Percentiles rank a stretch among this genome's conserved stretches.
phyloP scores from a whole-genome alignment of 2,329 filamentous ascomycete genomes.

The Raffaelea ambrosiae region DNA sequence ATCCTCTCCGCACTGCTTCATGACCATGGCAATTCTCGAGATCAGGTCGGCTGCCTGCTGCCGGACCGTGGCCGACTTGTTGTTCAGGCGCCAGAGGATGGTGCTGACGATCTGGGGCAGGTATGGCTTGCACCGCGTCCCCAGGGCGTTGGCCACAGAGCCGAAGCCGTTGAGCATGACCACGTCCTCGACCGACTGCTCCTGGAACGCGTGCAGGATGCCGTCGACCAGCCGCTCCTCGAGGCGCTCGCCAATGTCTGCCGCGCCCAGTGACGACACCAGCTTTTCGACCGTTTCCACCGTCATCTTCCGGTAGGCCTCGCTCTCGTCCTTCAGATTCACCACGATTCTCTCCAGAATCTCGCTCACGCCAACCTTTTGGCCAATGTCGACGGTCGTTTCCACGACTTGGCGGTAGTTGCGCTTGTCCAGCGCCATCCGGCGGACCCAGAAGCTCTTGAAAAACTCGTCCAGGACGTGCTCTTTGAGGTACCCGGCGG shows the following conservation, averaged over 20 bases:
- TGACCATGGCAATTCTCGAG: constrained; percentile 93
- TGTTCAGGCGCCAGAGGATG: constrained; percentile 93
- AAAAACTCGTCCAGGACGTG: constrained; percentile 95
- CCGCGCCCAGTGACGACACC: constrained; percentile 83
- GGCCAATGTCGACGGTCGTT: constrained; percentile 91
- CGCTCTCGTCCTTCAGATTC: constrained; percentile 96
- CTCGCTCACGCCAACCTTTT: constrained; percentile 95
- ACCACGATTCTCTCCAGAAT: constrained; percentile 88
- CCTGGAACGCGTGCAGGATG: constrained; percentile 92
- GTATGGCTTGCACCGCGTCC: constrained; percentile 90
- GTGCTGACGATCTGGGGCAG: constrained; percentile 95
- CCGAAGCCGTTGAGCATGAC: constrained; percentile 97
- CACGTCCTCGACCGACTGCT: constrained; percentile 93
- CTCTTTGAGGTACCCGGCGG: constrained; percentile 88
- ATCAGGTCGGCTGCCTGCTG: constrained; percentile 96
- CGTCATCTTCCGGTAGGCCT: constrained; percentile 98
- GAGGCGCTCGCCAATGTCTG: constrained; percentile 84
- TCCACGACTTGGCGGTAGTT: constrained; percentile 98
- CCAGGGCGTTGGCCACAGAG: constrained; percentile 91
- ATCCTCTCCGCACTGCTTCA: constrained; percentile 98
- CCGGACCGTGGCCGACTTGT: constrained; percentile 92
- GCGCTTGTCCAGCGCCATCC: constrained; percentile 94
- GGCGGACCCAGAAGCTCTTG: constrained; percentile 95
- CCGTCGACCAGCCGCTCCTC: constrained; percentile 94
- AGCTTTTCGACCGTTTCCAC: constrained; percentile 97